phyloP scores from a whole-genome alignment of 805 yeast genomes.

The Saccharomycopsis javanensis region DNA sequence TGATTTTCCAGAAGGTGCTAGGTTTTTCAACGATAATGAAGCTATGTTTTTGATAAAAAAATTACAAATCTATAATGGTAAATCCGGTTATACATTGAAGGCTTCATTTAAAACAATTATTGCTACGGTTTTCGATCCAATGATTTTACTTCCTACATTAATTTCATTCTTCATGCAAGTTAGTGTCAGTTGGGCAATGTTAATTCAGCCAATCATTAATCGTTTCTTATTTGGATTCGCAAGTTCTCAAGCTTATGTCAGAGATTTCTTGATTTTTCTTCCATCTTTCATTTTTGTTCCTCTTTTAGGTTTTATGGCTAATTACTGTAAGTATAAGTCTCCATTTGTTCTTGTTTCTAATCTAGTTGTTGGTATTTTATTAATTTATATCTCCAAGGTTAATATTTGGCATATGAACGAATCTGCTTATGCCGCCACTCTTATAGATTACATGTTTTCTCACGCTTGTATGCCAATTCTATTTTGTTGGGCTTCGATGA shows the following conservation, averaged over 20 bases:
- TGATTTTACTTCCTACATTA: constrained; percentile 47
- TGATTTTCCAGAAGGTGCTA: constrained; percentile 39
- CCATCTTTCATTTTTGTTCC: background rate
- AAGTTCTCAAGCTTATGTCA: background rate
- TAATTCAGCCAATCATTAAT: constrained; percentile 40
- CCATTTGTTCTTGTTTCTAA: background rate
- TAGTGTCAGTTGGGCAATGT: constrained; percentile 30
- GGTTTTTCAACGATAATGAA: constrained; percentile 35
- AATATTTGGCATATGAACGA: background rate
- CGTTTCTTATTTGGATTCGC: background rate
- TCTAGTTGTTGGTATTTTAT: background rate
- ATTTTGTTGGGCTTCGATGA: constrained; percentile 45
- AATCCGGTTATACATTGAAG: constrained; percentile 36
- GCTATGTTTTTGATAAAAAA: constrained; percentile 24
- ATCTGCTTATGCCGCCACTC: background rate
- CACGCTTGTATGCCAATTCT: constrained; percentile 54
- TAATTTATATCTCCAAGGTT: background rate
- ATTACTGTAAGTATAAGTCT: background rate
- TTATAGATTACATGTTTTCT: background rate
- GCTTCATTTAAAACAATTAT: constrained; percentile 39
- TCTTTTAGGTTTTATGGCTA: background rate
- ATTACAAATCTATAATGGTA: constrained; percentile 19
- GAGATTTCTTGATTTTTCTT: background rate
- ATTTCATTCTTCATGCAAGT: constrained; percentile 35
- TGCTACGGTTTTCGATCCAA: constrained; percentile 40